Conservation (phyloP, 495 filamentous ascomycete genomes). For the Trichocladium antarcticum region DNA sequence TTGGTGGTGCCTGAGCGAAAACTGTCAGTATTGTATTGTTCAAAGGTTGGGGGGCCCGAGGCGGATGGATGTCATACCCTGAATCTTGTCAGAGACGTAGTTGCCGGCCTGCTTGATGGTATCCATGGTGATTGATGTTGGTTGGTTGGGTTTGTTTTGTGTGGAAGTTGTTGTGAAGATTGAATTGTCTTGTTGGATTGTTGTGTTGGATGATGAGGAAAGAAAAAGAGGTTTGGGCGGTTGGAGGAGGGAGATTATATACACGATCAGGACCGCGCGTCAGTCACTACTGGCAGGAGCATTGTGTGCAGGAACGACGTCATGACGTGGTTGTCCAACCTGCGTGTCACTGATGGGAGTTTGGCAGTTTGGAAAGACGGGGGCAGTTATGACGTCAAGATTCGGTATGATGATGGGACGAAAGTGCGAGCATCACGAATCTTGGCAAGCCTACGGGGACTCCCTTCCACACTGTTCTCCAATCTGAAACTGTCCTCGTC, state of each 20-base stretch:
- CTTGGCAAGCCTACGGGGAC: no score
- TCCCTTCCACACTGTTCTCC: no score
- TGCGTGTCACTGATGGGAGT: neutral
- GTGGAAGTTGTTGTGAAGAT: constrained; percentile 16
- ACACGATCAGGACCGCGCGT: constrained; percentile 1
- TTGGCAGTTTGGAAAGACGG: neutral
- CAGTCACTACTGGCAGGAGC: constrained; percentile 1
- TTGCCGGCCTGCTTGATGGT: constrained; percentile 50
- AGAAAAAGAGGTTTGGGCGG: neutral
- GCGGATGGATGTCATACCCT: no score
- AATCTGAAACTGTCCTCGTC: no score
- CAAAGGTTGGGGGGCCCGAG: no score
- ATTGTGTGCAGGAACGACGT: no score
- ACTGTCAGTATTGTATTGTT: no score
- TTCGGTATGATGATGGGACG: no score
- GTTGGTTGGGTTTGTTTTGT: constrained; percentile 23
- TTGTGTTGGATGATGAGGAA: constrained; percentile 22
- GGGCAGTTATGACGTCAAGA: no score
- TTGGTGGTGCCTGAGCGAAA: constrained; percentile 27
- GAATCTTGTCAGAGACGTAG: constrained; percentile 50
- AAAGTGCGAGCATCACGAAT: no score
- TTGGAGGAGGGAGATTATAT: constrained; percentile 20
- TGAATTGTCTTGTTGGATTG: constrained; percentile 11
- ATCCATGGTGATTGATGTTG: constrained; percentile 41
- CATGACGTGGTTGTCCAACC: no score